Evolutionary conservation across 768 basidiomycete genomes (phyloP).

Genomic region (Leccinum pellstonianum): DNA sequence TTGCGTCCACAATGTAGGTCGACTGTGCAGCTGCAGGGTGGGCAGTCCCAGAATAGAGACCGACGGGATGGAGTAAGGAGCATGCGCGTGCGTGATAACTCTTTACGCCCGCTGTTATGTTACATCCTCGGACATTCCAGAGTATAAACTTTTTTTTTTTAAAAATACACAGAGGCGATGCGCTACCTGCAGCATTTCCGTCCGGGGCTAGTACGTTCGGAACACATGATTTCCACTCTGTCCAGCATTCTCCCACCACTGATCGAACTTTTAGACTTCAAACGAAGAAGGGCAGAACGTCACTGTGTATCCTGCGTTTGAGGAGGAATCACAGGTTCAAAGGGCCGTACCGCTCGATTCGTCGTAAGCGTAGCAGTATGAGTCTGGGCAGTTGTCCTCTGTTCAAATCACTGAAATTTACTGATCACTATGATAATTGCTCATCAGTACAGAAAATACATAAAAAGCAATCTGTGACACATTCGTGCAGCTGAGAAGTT

Average conservation of each 20-base stretch:
- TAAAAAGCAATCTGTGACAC: no score
- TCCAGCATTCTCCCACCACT: no score
- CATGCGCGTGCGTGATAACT: neutral
- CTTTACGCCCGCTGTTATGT: neutral
- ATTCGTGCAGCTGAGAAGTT: no score
- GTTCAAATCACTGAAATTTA: neutral
- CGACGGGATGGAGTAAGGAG: no score
- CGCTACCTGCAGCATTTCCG: neutral
- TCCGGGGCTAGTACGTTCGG: neutral
- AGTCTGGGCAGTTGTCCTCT: slow-evolving; percentile 44
- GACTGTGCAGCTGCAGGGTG: neutral
- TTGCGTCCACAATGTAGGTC: neutral
- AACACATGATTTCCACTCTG: no score
- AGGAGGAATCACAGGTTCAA: slow-evolving; percentile 39
- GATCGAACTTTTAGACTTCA: no score
- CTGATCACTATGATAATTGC: no score
- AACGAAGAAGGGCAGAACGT: no score
- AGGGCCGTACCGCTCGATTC: slow-evolving; percentile 46
- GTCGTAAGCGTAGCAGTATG: slow-evolving; percentile 55
- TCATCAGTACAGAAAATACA: no score
- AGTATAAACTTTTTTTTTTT: neutral
- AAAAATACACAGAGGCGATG: neutral
- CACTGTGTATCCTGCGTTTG: no score
- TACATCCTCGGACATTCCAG: neutral
- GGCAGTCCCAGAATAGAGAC: neutral